These are phyloP conservation scores for Lipomyces yamadae DNA, from an alignment of 805 yeast genomes.

Conservation along the genomic window DNA sequence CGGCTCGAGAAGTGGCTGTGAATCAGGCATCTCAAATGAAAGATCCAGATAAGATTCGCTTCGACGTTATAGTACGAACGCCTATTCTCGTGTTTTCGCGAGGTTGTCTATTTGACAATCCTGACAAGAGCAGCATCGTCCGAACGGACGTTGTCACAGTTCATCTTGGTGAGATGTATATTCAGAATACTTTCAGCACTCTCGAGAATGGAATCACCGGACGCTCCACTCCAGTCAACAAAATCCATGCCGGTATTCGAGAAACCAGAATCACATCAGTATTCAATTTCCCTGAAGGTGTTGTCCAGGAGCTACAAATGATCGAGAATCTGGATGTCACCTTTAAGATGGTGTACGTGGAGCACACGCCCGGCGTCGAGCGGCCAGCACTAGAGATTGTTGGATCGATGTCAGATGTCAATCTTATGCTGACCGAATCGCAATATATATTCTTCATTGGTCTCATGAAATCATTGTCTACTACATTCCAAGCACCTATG, in stretches of 20 bases:
- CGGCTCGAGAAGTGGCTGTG: conserved; percentile 85
- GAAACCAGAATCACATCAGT: conserved; percentile 70
- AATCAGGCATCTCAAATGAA: conserved; percentile 73
- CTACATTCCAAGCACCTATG: conserved; percentile 33
- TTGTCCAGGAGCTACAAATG: conserved; percentile 63
- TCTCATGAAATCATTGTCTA: conserved; percentile 36
- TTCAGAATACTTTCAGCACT: conserved; percentile 61
- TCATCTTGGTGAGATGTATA: conserved; percentile 80
- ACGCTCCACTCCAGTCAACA: conserved; percentile 51
- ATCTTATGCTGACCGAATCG: conserved; percentile 38
- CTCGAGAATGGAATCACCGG: conserved; percentile 39
- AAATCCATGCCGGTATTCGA: conserved; percentile 69
- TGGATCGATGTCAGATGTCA: conserved; percentile 40
- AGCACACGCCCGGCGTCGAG: conserved; percentile 38
- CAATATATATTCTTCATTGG: conserved; percentile 39
- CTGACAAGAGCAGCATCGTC: conserved; percentile 46
- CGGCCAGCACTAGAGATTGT: conserved; percentile 38
- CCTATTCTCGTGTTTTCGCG: conserved; percentile 85
- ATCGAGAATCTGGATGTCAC: conserved; percentile 63
- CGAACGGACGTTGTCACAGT: conserved; percentile 66
- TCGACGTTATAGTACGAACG: conserved; percentile 74
- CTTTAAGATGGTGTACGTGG: conserved; percentile 47
- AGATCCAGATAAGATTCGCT: conserved; percentile 63
- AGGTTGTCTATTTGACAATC: conserved; percentile 45
- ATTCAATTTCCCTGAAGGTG: conserved; percentile 55